These are phyloP conservation scores for Withania somnifera DNA, from an alignment of 305 asterid species.

Conservation along the genomic window DNA sequence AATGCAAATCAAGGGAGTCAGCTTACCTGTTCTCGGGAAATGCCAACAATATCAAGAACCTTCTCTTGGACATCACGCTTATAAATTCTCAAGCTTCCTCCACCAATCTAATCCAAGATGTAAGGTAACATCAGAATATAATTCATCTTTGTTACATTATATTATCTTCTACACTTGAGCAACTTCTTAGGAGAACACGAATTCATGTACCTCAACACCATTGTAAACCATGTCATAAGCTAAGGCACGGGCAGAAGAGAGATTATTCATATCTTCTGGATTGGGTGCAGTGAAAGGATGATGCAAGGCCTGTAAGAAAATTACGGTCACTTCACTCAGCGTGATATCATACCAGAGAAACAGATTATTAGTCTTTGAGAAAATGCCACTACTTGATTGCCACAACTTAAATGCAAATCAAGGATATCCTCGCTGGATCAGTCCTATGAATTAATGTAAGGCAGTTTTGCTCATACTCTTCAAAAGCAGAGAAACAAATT, in stretches of 20 bases:
- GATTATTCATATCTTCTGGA: slow-evolving; percentile 80
- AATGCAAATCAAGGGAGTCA: background rate
- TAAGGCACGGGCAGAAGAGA: slow-evolving; percentile 87
- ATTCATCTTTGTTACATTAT: background rate
- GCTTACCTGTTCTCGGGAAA: slow-evolving; percentile 63
- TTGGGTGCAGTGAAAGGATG: slow-evolving; percentile 98
- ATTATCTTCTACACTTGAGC: background rate
- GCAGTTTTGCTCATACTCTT: background rate
- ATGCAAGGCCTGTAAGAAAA: slow-evolving; percentile 68
- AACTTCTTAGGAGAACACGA: slow-evolving; percentile 1
- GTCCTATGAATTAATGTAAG: background rate
- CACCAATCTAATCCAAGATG: slow-evolving; percentile 59
- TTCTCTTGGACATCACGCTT: slow-evolving; percentile 85
- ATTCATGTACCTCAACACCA: slow-evolving; percentile 71
- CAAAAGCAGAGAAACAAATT: background rate
- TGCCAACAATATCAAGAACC: slow-evolving; percentile 81
- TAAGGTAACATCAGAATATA: background rate
- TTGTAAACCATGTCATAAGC: slow-evolving; percentile 99
- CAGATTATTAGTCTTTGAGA: background rate
- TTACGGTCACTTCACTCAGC: background rate
- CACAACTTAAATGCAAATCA: background rate
- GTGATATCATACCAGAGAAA: background rate
- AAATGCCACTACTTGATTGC: background rate
- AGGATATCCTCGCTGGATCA: background rate
- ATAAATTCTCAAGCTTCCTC: slow-evolving; percentile 96